Base-by-base conservation (phyloP, 2,329 filamentous ascomycete species). In the Basipetospora chlamydospora region DNA sequence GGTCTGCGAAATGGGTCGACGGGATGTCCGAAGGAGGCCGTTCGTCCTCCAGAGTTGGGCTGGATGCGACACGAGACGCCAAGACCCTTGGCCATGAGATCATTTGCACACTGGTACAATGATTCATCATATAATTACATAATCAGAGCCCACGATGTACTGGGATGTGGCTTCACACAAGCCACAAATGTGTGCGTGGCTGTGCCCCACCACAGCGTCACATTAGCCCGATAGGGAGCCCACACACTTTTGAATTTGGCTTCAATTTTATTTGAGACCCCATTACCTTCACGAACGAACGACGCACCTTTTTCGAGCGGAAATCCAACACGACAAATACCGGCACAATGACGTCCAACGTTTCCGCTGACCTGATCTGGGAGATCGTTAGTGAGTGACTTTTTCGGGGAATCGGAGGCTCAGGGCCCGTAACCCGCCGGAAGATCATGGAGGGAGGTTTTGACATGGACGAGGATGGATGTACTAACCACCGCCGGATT, bases 361-460 rank as follows among this genome's bases (percentile, higher is more conserved):
- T 93, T 58, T 92, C 86, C 61, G 66, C 78, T 58, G 87, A 95
- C 67, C 73, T 95, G 54, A 68, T 94, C 72, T 96, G 88, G 88
- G 80, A 88, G 75, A 68, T 92, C 63, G 78, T 80, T 73, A 84
- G 87, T 95, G 78, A 64, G 86, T 86, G 76, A 28, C 26, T 18
- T 23, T 20, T 23, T 11, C n/a, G n/a, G n/a, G n/a, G n/a, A n/a
- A n/a, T n/a, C n/a, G n/a, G n/a, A n/a, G n/a, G n/a, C n/a, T n/a
- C n/a, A n/a, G n/a, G n/a, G n/a, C n/a, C n/a, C n/a, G n/a, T n/a
- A n/a, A n/a, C n/a, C n/a, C n/a, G n/a, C n/a, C n/a, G n/a, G n/a
- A n/a, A n/a, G n/a, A n/a, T n/a, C n/a, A n/a, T n/a, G n/a, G n/a
- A n/a, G n/a, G n/a, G n/a, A n/a, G n/a, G n/a, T n/a, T n/a, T n/a